These are phyloP conservation scores for Hortiboletus flavorubellus DNA, from an alignment of 768 basidiomycete genomes.

Conservation along the genomic window DNA sequence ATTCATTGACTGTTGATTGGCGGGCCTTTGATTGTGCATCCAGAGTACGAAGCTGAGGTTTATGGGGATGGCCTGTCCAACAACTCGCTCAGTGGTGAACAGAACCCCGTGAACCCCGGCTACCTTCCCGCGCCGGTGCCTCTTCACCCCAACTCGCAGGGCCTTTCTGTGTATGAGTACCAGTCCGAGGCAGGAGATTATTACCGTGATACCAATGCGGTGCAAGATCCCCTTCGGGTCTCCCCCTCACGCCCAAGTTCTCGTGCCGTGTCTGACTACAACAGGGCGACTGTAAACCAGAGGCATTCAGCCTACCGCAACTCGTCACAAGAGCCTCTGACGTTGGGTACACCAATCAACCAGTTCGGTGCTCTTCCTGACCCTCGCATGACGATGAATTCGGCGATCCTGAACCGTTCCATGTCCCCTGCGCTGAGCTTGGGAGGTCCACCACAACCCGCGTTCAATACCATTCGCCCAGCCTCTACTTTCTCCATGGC, in stretches of 20 bases:
- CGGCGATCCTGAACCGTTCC: constrained; percentile 38
- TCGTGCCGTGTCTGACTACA: constrained; percentile 29
- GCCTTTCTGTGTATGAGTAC: constrained; percentile 40
- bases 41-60: constrained; percentile 64
- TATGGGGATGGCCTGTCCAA: constrained; percentile 53
- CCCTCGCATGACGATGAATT: constrained; percentile 46
- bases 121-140: constrained; percentile 35
- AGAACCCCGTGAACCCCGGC: constrained; percentile 21
- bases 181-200: constrained; percentile 51
- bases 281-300: constrained; percentile 25
- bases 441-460: constrained; percentile 30
- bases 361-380: constrained; percentile 38
- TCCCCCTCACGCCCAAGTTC: constrained; percentile 31
- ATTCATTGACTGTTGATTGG: neutral
- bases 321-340: constrained; percentile 38
- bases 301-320: constrained; percentile 26
- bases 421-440: constrained; percentile 32
- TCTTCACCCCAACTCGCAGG: constrained; percentile 38
- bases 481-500: constrained; percentile 62
- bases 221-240: constrained; percentile 33
- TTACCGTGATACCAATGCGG: constrained; percentile 53
- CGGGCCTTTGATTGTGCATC: constrained; percentile 9
- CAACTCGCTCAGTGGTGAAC: constrained; percentile 37
- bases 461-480: constrained; percentile 37
- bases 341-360: constrained; percentile 34